Conservation (phyloP, 805 yeast species). For the Ascoidea asiatica region DNA sequence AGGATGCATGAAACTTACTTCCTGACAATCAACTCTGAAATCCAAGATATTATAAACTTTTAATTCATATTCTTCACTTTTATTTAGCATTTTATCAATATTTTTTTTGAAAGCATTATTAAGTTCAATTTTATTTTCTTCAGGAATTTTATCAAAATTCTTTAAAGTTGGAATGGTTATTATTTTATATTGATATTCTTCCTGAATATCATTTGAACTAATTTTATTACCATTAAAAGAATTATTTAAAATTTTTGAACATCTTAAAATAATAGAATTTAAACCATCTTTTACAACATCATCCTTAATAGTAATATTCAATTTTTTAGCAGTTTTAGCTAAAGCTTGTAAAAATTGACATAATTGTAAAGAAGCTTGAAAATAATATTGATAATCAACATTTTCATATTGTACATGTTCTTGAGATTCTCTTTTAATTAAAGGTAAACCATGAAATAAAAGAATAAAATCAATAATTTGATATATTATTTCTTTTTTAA, state of each 20-base stretch:
- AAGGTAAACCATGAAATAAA: slow-evolving; percentile 68
- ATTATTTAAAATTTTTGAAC: background rate
- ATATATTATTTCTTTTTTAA: slow-evolving; percentile 30
- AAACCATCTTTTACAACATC: background rate
- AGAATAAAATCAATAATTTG: slow-evolving; percentile 53
- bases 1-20: slow-evolving; percentile 67
- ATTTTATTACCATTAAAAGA: background rate
- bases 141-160: background rate
- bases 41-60: slow-evolving; percentile 31
- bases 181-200: too few species aligned
- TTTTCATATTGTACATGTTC: slow-evolving; percentile 87
- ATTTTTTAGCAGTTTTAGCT: slow-evolving; percentile 28
- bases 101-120: too few species aligned
- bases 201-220: background rate
- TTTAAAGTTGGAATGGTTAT: too few species aligned
- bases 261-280: background rate
- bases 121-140: background rate
- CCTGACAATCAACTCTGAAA: slow-evolving; percentile 29
- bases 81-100: background rate
- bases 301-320: slow-evolving; percentile 1
- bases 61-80: background rate
- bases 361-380: slow-evolving; percentile 38
- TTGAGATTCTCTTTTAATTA: slow-evolving; percentile 56
- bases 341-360: slow-evolving; percentile 46
- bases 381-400: slow-evolving; percentile 47